Percentiles rank a stretch among this genome's conserved stretches.
phyloP scores from a whole-genome alignment of 2,329 filamentous ascomycete genomes.

The Ceratocystis variospora region DNA sequence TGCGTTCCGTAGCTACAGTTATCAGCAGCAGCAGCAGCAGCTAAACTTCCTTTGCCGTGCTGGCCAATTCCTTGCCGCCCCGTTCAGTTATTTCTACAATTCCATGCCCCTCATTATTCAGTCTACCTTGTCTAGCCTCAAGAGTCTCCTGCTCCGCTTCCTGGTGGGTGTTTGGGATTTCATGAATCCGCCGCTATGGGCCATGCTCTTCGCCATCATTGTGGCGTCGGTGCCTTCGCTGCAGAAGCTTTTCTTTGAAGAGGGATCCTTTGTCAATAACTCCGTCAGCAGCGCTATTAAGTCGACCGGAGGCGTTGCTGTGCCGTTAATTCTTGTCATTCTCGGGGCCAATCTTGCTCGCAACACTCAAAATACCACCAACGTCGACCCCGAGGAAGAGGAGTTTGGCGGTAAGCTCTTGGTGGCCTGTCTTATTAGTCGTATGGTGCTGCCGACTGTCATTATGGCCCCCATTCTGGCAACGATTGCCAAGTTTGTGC shows the following conservation, averaged over 20 bases:
- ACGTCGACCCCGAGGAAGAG: constrained; percentile 56
- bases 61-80: background rate
- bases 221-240: constrained; percentile 77
- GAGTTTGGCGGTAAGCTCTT: constrained; percentile 60
- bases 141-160: constrained; percentile 28
- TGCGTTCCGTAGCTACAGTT: constrained; percentile 6
- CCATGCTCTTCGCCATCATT: constrained; percentile 82
- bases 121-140: background rate
- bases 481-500: constrained; percentile 74
- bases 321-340: constrained; percentile 89
- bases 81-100: background rate
- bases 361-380: constrained; percentile 63
- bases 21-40: background rate
- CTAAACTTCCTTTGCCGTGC: background rate
- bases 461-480: constrained; percentile 88
- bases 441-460: constrained; percentile 83
- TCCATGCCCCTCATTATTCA: background rate
- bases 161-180: constrained; percentile 67
- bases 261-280: constrained; percentile 82
- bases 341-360: constrained; percentile 86
- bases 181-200: constrained; percentile 97
- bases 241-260: constrained; percentile 73
- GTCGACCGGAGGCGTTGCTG: constrained; percentile 79
- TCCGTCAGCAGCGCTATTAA: constrained; percentile 78
- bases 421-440: constrained; percentile 68